Percentiles rank a stretch among this genome's conserved stretches.
Evolutionary conservation across 306 rosid genomes (phyloP).

Genomic region (Argentina anserina): DNA sequence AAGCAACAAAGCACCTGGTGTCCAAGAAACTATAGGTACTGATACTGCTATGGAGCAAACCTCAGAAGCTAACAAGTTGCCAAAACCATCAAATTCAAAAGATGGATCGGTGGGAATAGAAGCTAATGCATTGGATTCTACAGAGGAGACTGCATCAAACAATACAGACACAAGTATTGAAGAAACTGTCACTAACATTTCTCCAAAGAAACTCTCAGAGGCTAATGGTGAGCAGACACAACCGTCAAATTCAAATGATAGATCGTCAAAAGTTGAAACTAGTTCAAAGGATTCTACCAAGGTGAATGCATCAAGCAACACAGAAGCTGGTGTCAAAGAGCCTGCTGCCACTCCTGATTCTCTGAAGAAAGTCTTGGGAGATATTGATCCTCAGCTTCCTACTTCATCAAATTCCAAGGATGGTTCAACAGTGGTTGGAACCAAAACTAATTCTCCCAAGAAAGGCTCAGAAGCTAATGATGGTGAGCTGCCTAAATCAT

Average conservation of each 20-base stretch:
- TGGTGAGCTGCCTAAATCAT: neutral
- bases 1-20: neutral
- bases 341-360: neutral
- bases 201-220: slow-evolving; percentile 31
- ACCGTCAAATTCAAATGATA: slow-evolving; percentile 15
- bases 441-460: slow-evolving; percentile 8
- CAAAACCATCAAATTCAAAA: neutral
- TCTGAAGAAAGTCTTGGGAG: neutral
- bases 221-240: slow-evolving; percentile 34
- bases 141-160: neutral
- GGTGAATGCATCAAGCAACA: slow-evolving; percentile 19
- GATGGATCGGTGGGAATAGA: neutral
- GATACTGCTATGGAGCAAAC: neutral
- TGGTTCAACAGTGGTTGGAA: neutral
- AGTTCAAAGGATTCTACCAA: slow-evolving; percentile 21
- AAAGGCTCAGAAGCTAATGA: neutral
- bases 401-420: neutral
- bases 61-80: neutral
- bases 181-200: slow-evolving; percentile 23
- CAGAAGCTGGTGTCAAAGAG: neutral
- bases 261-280: slow-evolving; percentile 24
- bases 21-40: neutral
- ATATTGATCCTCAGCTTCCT: neutral
- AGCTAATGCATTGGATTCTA: slow-evolving; percentile 25
- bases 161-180: neutral